phyloP scores from a whole-genome alignment of 768 basidiomycete species.

The Suillus occidentalis region DNA sequence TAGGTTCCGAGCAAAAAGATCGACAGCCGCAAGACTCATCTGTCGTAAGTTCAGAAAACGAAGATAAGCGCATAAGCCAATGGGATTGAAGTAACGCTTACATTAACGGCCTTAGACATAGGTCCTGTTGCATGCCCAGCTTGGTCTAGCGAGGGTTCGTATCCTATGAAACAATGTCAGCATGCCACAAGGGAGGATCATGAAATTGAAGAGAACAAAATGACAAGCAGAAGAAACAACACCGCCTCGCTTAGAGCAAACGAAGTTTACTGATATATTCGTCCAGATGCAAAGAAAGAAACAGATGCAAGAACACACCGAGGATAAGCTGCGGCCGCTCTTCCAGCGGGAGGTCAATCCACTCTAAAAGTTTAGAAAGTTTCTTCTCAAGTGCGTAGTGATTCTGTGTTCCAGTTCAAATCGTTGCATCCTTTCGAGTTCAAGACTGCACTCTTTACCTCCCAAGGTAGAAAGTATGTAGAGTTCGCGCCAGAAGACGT shows the following conservation, averaged over 20 bases:
- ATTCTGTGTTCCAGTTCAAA: conserved; percentile 35
- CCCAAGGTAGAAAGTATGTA: conserved; percentile 81
- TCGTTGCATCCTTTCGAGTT: neutral
- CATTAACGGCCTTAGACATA: conserved; percentile 67
- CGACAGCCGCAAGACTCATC: conserved; percentile 66
- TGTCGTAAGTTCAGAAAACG: conserved; percentile 25
- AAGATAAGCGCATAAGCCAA: neutral
- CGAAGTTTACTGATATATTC: neutral
- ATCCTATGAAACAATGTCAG: conserved; percentile 43
- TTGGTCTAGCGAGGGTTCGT: conserved; percentile 86
- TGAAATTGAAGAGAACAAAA: neutral
- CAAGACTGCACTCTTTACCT: conserved; percentile 38
- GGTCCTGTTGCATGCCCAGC: conserved; percentile 77
- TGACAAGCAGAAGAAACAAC: conserved; percentile 1
- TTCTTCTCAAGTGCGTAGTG: conserved; percentile 67
- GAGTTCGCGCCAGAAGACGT: conserved; percentile 64
- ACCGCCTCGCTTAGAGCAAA: neutral
- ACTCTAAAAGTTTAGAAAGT: conserved; percentile 72
- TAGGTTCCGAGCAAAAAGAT: conserved; percentile 71
- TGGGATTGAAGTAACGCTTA: conserved; percentile 33
- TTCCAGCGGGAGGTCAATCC: conserved; percentile 77
- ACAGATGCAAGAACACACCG: conserved; percentile 41
- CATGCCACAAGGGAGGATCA: neutral
- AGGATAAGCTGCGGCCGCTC: conserved; percentile 76
- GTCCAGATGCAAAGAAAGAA: neutral